These are phyloP conservation scores for Blepharisma japonicum DNA, from an alignment of 73 alveolate genomes.

Conservation along the genomic window DNA sequence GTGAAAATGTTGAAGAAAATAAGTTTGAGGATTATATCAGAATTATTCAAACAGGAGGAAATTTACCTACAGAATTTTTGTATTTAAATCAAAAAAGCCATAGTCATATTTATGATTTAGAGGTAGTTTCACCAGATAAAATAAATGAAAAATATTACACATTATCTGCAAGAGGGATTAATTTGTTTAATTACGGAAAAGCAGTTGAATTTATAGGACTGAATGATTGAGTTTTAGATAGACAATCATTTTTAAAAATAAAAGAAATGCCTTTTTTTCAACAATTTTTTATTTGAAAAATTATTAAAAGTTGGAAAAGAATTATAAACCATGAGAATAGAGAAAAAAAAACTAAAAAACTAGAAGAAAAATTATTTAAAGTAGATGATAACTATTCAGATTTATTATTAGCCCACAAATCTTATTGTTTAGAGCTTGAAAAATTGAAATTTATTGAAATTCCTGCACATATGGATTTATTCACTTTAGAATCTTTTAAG, in stretches of 20 bases:
- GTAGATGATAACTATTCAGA: conserved; percentile 64
- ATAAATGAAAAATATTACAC: conserved; percentile 69
- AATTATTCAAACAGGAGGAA: conserved; percentile 41
- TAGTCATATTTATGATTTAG: conserved; percentile 53
- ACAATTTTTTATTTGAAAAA: conserved; percentile 81
- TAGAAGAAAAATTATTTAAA: conserved; percentile 65
- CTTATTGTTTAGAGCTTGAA: conserved; percentile 71
- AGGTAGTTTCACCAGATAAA: conserved; percentile 52
- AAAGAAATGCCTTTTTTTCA: conserved; percentile 72
- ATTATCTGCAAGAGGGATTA: conserved; percentile 69
- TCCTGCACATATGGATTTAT: conserved; percentile 47
- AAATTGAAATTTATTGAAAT: conserved; percentile 67
- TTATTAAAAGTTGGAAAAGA: conserved; percentile 77
- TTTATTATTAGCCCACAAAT: conserved; percentile 59
- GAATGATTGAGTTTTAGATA: conserved; percentile 71
- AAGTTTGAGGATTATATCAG: conserved; percentile 47
- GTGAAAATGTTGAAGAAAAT: conserved; percentile 42
- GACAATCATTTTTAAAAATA: conserved; percentile 74
- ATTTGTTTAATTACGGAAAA: conserved; percentile 62
- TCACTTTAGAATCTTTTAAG: conserved; percentile 59
- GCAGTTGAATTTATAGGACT: conserved; percentile 71
- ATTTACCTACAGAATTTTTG: conserved; percentile 34
- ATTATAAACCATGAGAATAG: conserved; percentile 56
- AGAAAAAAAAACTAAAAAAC: conserved; percentile 51
- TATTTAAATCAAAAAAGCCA: conserved; percentile 48